Evolutionary conservation across 208 protist species (phyloP).

Genomic region (Leishmania arabica): DNA sequence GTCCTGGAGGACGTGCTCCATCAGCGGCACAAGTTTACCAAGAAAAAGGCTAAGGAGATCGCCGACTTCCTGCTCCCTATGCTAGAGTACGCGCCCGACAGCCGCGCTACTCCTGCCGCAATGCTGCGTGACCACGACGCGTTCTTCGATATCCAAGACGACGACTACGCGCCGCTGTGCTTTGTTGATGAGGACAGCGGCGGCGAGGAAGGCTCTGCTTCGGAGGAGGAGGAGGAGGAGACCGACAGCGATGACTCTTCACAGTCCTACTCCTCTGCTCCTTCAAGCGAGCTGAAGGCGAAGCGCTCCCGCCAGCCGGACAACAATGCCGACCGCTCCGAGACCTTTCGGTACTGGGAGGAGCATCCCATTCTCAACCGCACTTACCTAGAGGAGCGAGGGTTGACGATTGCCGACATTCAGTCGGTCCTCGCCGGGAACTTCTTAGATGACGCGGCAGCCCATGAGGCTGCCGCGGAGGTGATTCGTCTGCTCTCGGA

Average conservation of each 20-base stretch:
- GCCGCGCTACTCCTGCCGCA: constrained; percentile 82
- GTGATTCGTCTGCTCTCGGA: constrained; percentile 76
- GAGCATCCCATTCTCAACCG: constrained; percentile 78
- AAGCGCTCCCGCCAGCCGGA: constrained; percentile 28
- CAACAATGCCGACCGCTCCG: constrained; percentile 32
- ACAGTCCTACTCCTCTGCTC: constrained; percentile 27
- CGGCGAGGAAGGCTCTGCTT: constrained; percentile 13
- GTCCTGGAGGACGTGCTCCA: constrained; percentile 89
- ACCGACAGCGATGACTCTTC: constrained; percentile 28
- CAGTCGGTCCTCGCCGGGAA: constrained; percentile 69
- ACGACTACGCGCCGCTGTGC: constrained; percentile 84
- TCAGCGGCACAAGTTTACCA: constrained; percentile 92
- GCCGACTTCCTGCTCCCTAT: constrained; percentile 95
- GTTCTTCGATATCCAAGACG: constrained; percentile 87
- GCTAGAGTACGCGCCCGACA: constrained; percentile 89
- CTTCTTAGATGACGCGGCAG: constrained; percentile 38
- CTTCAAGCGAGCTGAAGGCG: constrained; percentile 5
- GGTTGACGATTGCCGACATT: constrained; percentile 75
- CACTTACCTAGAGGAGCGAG: constrained; percentile 54
- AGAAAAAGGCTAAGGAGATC: constrained; percentile 90
- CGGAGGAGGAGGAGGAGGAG: constrained; percentile 30
- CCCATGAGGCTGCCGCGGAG: constrained; percentile 75
- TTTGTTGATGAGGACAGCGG: constrained; percentile 52
- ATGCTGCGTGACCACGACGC: constrained; percentile 82
- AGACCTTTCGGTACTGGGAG: constrained; percentile 61